Evolutionary conservation across 106 monocot species (phyloP), one percentile per base, ranked within the genome.

Genomic region (Dendrobium chrysotoxum): DNA sequence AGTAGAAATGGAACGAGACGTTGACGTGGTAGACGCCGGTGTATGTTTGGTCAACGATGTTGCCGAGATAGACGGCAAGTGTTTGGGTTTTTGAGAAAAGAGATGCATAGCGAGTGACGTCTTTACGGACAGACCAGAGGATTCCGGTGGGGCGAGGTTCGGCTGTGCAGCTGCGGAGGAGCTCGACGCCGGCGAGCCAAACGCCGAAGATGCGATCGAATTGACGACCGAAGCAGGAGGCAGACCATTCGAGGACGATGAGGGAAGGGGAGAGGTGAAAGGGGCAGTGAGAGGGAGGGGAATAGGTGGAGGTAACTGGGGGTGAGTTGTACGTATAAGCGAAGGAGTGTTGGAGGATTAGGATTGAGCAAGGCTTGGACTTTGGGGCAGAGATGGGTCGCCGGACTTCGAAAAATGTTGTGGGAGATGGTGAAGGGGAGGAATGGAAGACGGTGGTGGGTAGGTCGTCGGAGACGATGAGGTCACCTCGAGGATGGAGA

Each of bases 191-290:
- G 44, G 77, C 82, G 41, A 87, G 64, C 90, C 90, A 90, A 41
- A 90, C 40, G 75, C 92, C 89, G 82, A 89, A 86, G 75, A 92
- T 87, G 58, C 89, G 83, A 77, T 92, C 92, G 82, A 87, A 89
- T 85, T 92, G 89, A 26, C 89, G 85, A 74, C 92, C 92, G 40
- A n/a, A 66, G 82, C 74, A 92, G 80, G 85, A 13, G 77, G 92
- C 90, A 53, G 81, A 73, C 92, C 92, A 92, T 77, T 84, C 82
- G 79, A 92, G 90, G 42, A 90, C 83, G 64, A 86, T 79, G 44
- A 54, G 76, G 26, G 90, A 81, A 44, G 91, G 89, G n/a, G 82
- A 10, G 38, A 12, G 25, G 68, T 20, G 41, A 50, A 21, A 54
- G 78, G 28, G 40, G 84, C 47, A 67, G 79, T 40, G 35, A 71